A percentile compares a stretch with the other conserved stretches of the same genome.
These are phyloP conservation scores for Inga leiocalycina DNA, from an alignment of 306 rosid genomes.

Conservation along the genomic window DNA sequence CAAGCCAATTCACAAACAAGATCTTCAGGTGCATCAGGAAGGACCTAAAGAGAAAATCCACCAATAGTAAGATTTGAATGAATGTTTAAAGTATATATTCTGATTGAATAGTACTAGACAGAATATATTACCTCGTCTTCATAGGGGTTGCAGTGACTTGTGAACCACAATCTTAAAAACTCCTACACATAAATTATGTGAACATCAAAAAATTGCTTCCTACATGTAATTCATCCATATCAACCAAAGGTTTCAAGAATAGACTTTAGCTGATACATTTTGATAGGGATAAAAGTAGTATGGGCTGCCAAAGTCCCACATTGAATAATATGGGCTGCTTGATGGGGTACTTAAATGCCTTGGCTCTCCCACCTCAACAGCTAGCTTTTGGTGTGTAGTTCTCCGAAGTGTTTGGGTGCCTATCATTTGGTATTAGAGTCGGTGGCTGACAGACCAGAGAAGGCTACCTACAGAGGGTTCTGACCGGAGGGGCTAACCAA, in stretches of 20 bases:
- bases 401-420: too few species aligned
- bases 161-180: conserved; percentile 97
- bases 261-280: not conserved
- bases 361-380: too few species aligned
- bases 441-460: too few species aligned
- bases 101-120: conserved; percentile 13
- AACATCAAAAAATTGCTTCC: conserved; percentile 29
- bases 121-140: conserved; percentile 74
- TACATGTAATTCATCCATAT: conserved; percentile 9
- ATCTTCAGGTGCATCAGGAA: conserved; percentile 94
- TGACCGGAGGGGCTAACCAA: too few species aligned
- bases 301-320: too few species aligned
- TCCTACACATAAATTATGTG: conserved; percentile 53
- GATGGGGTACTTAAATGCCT: too few species aligned
- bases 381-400: too few species aligned
- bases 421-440: too few species aligned
- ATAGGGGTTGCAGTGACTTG: conserved; percentile 89
- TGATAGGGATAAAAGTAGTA: too few species aligned
- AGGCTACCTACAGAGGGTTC: too few species aligned
- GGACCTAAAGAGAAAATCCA: conserved; percentile 63
- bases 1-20: conserved; percentile 92
- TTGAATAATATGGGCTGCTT: too few species aligned
- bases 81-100: conserved; percentile 18
- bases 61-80: conserved; percentile 34
- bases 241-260: not conserved